Percentiles rank a stretch among this genome's conserved stretches.
Conservation (phyloP, 2,329 filamentous ascomycete genomes). For the Ophiocordyceps camponoti-saundersi region DNA sequence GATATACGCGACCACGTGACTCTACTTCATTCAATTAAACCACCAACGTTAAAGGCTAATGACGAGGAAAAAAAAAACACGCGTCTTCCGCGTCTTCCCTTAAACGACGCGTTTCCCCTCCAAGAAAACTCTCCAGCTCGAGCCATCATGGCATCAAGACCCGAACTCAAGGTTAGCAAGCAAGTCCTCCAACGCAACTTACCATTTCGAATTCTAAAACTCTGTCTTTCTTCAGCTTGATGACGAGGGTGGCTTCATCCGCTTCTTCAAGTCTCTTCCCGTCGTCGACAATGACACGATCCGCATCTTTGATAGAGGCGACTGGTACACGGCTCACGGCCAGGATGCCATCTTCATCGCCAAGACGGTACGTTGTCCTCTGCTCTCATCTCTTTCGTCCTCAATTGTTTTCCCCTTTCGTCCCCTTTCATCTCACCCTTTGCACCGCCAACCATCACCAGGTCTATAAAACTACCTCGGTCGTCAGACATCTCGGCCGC, state of each 20-base stretch:
- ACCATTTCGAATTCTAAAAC: background rate
- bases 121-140: background rate
- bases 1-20: no score
- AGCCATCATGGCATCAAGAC: slow-evolving; percentile 1
- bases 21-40: no score
- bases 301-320: slow-evolving; percentile 81
- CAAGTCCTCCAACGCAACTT: background rate
- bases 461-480: slow-evolving; percentile 96
- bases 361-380: slow-evolving; percentile 38
- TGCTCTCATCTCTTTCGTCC: background rate
- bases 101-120: background rate
- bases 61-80: no score
- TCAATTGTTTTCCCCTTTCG: background rate
- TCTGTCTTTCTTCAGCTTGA: slow-evolving; percentile 47
- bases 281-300: slow-evolving; percentile 55
- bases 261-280: slow-evolving; percentile 81
- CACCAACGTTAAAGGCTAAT: no score
- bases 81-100: background rate
- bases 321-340: slow-evolving; percentile 91
- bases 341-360: slow-evolving; percentile 74
- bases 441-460: slow-evolving; percentile 12
- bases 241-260: slow-evolving; percentile 93
- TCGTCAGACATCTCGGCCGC: slow-evolving; percentile 75
- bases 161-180: background rate
- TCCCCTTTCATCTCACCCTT: background rate